Conservation (phyloP, 306 rosid genomes). For the Carpinus viminea region DNA sequence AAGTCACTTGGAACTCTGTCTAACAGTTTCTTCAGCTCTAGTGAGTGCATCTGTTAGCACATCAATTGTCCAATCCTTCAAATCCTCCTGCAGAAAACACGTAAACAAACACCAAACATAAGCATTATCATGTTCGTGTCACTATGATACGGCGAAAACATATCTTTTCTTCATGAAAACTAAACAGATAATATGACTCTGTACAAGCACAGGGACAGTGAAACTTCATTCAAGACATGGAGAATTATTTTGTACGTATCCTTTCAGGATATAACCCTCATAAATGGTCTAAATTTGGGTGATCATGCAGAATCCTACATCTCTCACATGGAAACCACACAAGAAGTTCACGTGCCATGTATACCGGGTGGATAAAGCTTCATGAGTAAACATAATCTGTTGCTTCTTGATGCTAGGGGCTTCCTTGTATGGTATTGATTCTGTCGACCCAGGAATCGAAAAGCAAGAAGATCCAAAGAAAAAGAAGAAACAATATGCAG, state of each 20-base stretch:
- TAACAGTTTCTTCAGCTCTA: slow-evolving; percentile 60
- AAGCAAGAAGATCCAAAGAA: not conserved
- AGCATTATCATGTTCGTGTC: not conserved
- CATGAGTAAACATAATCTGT: not conserved
- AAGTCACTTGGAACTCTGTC: slow-evolving; percentile 37
- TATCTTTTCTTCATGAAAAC: not conserved
- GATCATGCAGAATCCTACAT: not conserved
- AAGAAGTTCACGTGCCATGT: not conserved
- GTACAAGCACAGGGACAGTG: not conserved
- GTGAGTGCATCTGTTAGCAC: slow-evolving; percentile 64
- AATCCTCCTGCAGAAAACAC: slow-evolving; percentile 53
- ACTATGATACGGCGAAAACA: not conserved
- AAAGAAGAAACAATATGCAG: not conserved
- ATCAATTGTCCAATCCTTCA: slow-evolving; percentile 84
- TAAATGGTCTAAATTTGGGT: not conserved
- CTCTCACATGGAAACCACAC: not conserved
- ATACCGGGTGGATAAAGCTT: not conserved
- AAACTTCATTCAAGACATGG: not conserved
- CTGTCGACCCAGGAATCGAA: not conserved
- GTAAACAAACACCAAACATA: not conserved
- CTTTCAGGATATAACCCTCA: not conserved
- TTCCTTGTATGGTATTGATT: not conserved
- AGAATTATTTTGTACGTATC: not conserved
- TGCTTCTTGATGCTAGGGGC: not conserved
- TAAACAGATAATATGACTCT: no score